These are phyloP conservation scores for Pascua guehoae DNA, from an alignment of 1,284 basidiomycete genomes.

Conservation along the genomic window DNA sequence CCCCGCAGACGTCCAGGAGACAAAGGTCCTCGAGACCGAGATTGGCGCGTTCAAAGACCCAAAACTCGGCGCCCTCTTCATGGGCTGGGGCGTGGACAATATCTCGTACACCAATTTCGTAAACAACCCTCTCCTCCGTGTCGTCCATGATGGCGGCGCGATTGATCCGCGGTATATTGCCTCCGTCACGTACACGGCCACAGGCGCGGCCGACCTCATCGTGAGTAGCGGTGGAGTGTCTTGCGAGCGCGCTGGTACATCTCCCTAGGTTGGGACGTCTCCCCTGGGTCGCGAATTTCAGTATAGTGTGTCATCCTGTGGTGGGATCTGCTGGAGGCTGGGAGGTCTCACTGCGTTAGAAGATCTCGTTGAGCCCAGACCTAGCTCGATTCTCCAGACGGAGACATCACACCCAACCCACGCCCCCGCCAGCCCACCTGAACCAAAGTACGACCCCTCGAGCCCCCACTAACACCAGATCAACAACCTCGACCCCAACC, in stretches of 20 bases:
- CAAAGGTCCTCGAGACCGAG: slow-evolving; percentile 22
- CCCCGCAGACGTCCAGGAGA: slow-evolving; percentile 11
- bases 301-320: too few species aligned
- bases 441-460: neutral
- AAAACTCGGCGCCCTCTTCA: slow-evolving; percentile 12
- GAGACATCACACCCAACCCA: too few species aligned
- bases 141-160: slow-evolving; percentile 21
- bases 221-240: slow-evolving; percentile 13
- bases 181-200: neutral
- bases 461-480: slow-evolving; percentile 15
- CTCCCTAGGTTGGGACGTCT: too few species aligned
- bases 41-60: slow-evolving; percentile 22
- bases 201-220: slow-evolving; percentile 5
- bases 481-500: slow-evolving; percentile 39
- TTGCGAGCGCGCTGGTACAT: too few species aligned
- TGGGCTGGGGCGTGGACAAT: slow-evolving; percentile 30
- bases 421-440: too few species aligned
- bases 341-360: too few species aligned
- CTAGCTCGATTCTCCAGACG: too few species aligned
- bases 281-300: too few species aligned
- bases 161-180: slow-evolving; percentile 21
- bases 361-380: neutral
- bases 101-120: slow-evolving; percentile 30
- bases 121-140: slow-evolving; percentile 35
- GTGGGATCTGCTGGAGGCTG: too few species aligned